Percentiles rank a stretch among this genome's conserved stretches.
These are phyloP conservation scores for Grammothele lineata DNA, from an alignment of 768 basidiomycete species.

Conservation along the genomic window DNA sequence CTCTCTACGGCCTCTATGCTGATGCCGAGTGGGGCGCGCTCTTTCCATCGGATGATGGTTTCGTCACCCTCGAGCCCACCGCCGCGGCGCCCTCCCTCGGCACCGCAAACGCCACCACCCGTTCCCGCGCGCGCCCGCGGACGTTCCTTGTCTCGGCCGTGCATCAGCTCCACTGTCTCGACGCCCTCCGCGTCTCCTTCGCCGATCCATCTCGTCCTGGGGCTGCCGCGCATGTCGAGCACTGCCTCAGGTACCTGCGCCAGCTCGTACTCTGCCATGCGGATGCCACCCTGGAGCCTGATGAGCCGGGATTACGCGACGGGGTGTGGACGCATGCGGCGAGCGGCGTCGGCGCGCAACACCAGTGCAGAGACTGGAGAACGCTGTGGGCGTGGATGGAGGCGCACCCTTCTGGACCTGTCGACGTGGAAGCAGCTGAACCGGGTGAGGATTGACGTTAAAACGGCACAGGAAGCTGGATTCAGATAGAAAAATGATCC, in stretches of 20 bases:
- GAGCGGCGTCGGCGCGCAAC: slow-evolving; percentile 12
- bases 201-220: slow-evolving; percentile 5
- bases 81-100: not conserved
- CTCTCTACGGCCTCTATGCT: slow-evolving; percentile 28
- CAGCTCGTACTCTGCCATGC: slow-evolving; percentile 25
- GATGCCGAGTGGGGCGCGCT: slow-evolving; percentile 35
- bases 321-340: slow-evolving; percentile 10
- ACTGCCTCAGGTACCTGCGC: slow-evolving; percentile 26
- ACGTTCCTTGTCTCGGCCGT: slow-evolving; percentile 21
- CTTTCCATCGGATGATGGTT: slow-evolving; percentile 17
- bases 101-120: too few species aligned
- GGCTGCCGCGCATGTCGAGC: slow-evolving; percentile 18
- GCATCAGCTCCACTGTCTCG: slow-evolving; percentile 28
- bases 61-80: slow-evolving; percentile 6
- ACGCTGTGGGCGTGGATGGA: slow-evolving; percentile 13
- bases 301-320: slow-evolving; percentile 5
- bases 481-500: too few species aligned
- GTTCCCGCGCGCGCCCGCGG: not conserved
- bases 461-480: too few species aligned
- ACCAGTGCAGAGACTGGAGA: slow-evolving; percentile 19
- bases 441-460: too few species aligned
- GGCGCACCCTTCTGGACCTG: slow-evolving; percentile 5
- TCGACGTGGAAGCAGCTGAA: too few species aligned
- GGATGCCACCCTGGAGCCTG: slow-evolving; percentile 25
- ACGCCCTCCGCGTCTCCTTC: slow-evolving; percentile 22